Base-by-base conservation (phyloP, 192 early-diverging fungal species). In the Phycomyces nitens region DNA sequence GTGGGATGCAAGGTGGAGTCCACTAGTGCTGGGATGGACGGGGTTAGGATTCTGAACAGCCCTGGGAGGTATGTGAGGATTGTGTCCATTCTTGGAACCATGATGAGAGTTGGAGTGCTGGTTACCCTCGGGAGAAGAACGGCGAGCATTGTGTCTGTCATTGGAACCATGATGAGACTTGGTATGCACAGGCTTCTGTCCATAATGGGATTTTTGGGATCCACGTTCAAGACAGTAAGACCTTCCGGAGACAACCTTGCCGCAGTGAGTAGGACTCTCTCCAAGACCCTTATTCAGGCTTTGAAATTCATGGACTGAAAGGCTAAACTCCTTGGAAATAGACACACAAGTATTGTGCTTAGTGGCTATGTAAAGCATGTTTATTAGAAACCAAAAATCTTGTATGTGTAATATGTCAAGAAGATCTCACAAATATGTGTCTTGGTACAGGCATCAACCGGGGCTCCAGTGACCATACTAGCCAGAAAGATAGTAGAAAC, bases 401-500 rank as follows among this genome's bases (percentile, higher is more conserved):
- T n/a, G 20, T 24, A 50, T 38, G 21, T 52, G 53, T 52, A 12
- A 5, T 16, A n/a, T 18, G 22, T 34, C 18, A 40, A 61, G 24
- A 24, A 26, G 12, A 8, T 50, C 16, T 55, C 42, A 68, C 59
- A 55, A 63, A 39, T 21, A 53, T 47, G 14, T 26, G 40, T 16
- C 56, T 53, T 62, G 40, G 20, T 14, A 54, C 65, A 63, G 11
- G n/a, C 20, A 12, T 5, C 21, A 41, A 49, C 40, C 21, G 18
- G 59, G 42, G 34, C 40, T 22, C 65, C 65, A 40, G 47, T 43
- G 16, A 52, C 50, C 12, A 50, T 44, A 16, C 54, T 42, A 34
- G 65, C 65, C 5, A 73, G 8, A 29, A 65, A 60, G 15, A 73
- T 29, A 40, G 65, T 44, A 47, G 67, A 60, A 18, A 59, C 58